Evolutionary conservation across 805 yeast genomes (phyloP).

Genomic region (Cyberlindnera galapagoensis): DNA sequence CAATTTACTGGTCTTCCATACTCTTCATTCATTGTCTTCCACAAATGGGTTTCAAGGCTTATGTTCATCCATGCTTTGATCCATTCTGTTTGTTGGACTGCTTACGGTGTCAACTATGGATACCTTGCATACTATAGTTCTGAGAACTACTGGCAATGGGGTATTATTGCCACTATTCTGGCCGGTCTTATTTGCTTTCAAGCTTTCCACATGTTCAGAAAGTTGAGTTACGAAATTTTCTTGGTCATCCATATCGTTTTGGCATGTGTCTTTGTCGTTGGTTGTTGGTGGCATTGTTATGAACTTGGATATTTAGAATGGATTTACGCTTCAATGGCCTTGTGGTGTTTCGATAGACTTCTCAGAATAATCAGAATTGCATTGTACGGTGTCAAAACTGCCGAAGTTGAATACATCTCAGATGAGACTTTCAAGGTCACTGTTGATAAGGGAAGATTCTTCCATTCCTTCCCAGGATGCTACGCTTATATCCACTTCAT

Average conservation of each 20-base stretch:
- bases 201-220: constrained; percentile 46
- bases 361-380: constrained; percentile 35
- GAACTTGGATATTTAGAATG: constrained; percentile 48
- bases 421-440: constrained; percentile 42
- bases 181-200: constrained; percentile 40
- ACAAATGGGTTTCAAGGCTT: constrained; percentile 54
- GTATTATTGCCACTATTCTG: constrained; percentile 38
- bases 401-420: constrained; percentile 20
- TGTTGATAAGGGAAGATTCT: constrained; percentile 35
- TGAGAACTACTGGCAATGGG: constrained; percentile 26
- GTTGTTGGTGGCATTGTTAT: constrained; percentile 53
- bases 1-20: constrained; percentile 58
- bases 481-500: constrained; percentile 54
- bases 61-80: constrained; percentile 22
- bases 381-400: constrained; percentile 18
- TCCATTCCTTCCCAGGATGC: constrained; percentile 49
- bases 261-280: constrained; percentile 45
- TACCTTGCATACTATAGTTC: constrained; percentile 4
- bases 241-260: constrained; percentile 49
- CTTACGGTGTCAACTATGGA: constrained; percentile 7
- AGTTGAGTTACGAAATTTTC: constrained; percentile 52
- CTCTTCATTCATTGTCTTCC: constrained; percentile 56
- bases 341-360: constrained; percentile 36
- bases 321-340: constrained; percentile 31
- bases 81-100: constrained; percentile 18